phyloP scores from a whole-genome alignment of 2,329 filamentous ascomycete genomes.

The Endoconidiophora laricicola region DNA sequence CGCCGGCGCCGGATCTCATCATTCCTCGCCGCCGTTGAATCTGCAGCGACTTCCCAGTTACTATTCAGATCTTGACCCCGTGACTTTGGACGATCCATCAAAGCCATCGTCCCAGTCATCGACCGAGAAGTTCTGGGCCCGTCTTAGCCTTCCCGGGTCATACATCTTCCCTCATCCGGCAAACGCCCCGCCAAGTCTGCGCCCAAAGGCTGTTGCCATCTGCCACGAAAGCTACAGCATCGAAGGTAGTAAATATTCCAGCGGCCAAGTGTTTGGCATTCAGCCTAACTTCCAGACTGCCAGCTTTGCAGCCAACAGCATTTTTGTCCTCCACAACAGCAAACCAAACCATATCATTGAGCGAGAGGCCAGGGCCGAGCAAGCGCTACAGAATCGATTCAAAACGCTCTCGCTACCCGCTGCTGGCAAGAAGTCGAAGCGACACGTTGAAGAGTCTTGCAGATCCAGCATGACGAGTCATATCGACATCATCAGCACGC shows the following conservation, averaged over 20 bases:
- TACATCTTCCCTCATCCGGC: not conserved
- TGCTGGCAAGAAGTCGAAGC: too few relatives aligned
- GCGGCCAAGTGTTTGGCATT: constrained; percentile 8
- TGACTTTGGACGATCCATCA: too few relatives aligned
- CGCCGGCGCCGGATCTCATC: too few relatives aligned
- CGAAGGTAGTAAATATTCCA: not conserved
- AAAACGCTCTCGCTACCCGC: not conserved
- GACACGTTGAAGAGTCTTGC: too few relatives aligned
- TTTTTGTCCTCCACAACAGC: constrained; percentile 12
- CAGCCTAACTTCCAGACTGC: constrained; percentile 4
- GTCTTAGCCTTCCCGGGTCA: too few relatives aligned
- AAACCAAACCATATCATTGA: not conserved
- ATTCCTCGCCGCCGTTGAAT: too few relatives aligned
- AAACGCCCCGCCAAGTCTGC: not conserved
- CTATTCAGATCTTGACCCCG: too few relatives aligned
- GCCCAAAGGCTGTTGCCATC: constrained; percentile 1
- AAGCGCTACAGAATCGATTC: too few relatives aligned
- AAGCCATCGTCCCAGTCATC: too few relatives aligned
- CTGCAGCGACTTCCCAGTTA: too few relatives aligned
- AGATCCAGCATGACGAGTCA: constrained; percentile 48
- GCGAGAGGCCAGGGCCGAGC: not conserved
- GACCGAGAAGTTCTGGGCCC: too few relatives aligned
- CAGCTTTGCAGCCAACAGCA: constrained; percentile 9
- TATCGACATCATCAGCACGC: constrained; percentile 62
- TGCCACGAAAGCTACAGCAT: constrained; percentile 6